phyloP scores from a whole-genome alignment of 108 stramenopile genomes.

The Skeletonema costatum region DNA sequence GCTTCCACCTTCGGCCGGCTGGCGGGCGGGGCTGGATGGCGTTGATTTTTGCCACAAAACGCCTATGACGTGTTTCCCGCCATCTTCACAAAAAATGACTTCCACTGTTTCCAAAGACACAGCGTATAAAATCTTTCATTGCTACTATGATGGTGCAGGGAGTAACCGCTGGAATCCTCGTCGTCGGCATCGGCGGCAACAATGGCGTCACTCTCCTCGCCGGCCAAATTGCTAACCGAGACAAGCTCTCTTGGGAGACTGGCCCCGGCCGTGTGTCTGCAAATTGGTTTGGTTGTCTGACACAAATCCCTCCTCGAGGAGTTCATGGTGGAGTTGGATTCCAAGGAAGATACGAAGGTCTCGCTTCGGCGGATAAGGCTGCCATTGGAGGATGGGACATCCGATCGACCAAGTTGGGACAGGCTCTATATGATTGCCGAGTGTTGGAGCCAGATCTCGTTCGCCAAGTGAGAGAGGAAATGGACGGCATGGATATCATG shows the following conservation, averaged over 20 bases:
- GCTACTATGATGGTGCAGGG: not conserved
- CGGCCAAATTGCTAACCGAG: constrained; percentile 68
- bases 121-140: too few relatives aligned
- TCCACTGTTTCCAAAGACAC: too few relatives aligned
- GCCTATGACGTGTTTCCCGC: too few relatives aligned
- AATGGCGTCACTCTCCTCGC: constrained; percentile 85
- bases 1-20: too few relatives aligned
- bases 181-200: constrained; percentile 83
- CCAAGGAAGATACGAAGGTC: constrained; percentile 44
- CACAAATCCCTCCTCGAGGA: constrained; percentile 63
- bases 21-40: too few relatives aligned
- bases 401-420: constrained; percentile 68
- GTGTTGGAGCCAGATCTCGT: constrained; percentile 85
- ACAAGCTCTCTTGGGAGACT: constrained; percentile 59
- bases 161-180: constrained; percentile 62
- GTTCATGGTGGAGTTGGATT: constrained; percentile 55
- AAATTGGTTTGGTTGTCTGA: constrained; percentile 84
- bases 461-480: constrained; percentile 72
- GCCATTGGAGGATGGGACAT: constrained; percentile 74
- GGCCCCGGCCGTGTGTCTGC: constrained; percentile 51
- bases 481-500: constrained; percentile 65
- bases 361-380: constrained; percentile 49
- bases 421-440: constrained; percentile 74
- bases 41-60: too few relatives aligned
- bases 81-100: too few relatives aligned